phyloP scores from a whole-genome alignment of 352 stramenopile genomes.

The Phytophthora sp. region DNA sequence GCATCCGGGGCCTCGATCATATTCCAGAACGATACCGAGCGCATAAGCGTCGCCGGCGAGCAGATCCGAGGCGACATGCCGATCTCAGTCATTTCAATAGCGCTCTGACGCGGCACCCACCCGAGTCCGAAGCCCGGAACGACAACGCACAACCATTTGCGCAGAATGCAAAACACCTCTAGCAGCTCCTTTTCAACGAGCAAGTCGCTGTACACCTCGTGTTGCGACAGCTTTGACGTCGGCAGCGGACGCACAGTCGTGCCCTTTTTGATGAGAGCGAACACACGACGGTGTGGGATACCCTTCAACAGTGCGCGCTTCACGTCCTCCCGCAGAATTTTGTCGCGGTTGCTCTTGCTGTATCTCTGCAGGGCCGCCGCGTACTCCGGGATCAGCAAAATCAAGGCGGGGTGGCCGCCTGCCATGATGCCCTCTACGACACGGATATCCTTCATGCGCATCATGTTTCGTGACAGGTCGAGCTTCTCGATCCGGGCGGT shows the following conservation, averaged over 20 bases:
- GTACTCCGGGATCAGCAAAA: conserved; percentile 58
- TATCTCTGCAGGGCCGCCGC: conserved; percentile 51
- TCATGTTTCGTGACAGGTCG: conserved; percentile 57
- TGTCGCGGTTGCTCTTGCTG: conserved; percentile 57
- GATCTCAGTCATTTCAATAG: conserved; percentile 58
- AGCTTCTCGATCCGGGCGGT: conserved; percentile 49
- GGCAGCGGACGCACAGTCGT: conserved; percentile 51
- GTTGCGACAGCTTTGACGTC: conserved; percentile 47
- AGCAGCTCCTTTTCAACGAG: conserved; percentile 50
- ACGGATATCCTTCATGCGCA: conserved; percentile 63
- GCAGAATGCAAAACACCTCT: conserved; percentile 60
- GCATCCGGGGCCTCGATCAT: conserved; percentile 58
- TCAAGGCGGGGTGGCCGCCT: conserved; percentile 49
- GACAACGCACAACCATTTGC: conserved; percentile 63
- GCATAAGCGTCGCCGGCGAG: conserved; percentile 49
- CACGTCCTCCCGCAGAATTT: conserved; percentile 52
- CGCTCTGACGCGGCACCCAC: conserved; percentile 52
- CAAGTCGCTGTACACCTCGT: conserved; percentile 49
- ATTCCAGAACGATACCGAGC: conserved; percentile 52
- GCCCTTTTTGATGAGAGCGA: conserved; percentile 52
- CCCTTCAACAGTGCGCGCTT: conserved; percentile 57
- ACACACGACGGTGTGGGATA: conserved; percentile 51
- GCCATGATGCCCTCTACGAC: conserved; percentile 59
- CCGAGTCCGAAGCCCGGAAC: conserved; percentile 62
- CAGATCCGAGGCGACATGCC: conserved; percentile 56